These are phyloP conservation scores for Capsella rubella DNA, from an alignment of 441 rosid genomes.

Conservation along the genomic window DNA sequence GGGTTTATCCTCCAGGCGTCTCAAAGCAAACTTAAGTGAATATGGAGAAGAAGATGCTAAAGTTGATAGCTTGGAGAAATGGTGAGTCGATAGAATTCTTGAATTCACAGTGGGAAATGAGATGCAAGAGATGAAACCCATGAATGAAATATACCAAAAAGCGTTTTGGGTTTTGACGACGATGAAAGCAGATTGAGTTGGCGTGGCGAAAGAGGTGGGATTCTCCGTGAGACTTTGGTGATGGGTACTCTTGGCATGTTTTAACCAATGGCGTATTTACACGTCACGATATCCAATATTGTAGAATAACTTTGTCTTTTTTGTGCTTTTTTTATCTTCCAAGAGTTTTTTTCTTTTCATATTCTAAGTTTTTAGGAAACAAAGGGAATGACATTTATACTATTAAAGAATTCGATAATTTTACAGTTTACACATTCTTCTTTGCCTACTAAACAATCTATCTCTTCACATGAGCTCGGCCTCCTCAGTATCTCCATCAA, in stretches of 20 bases:
- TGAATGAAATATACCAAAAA: constrained; percentile 12
- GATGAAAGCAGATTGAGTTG: constrained; percentile 26
- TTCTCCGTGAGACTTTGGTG: constrained; percentile 20
- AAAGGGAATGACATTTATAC: neutral
- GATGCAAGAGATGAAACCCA: constrained; percentile 52
- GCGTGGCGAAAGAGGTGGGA: constrained; percentile 9
- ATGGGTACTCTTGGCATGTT: constrained; percentile 30
- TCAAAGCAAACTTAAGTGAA: constrained; percentile 25
- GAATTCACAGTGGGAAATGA: constrained; percentile 33
- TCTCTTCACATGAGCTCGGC: constrained; percentile 69
- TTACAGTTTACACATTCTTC: constrained; percentile 12
- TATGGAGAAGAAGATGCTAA: constrained; percentile 23
- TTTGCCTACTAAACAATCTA: constrained; percentile 16
- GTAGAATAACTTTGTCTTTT: neutral
- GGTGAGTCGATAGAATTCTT: constrained; percentile 15
- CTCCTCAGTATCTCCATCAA: constrained; percentile 92
- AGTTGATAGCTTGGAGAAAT: constrained; percentile 24
- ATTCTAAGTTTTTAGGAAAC: no score
- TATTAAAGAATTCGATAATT: constrained; percentile 19
- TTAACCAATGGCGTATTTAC: constrained; percentile 26
- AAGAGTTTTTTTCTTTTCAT: neutral
- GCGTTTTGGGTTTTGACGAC: constrained; percentile 16
- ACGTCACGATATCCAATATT: constrained; percentile 28
- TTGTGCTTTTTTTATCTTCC: neutral
- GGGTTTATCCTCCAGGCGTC: constrained; percentile 25